These are phyloP conservation scores for Lindgomyces ingoldianus DNA, from an alignment of 495 filamentous ascomycete species.

Conservation along the genomic window DNA sequence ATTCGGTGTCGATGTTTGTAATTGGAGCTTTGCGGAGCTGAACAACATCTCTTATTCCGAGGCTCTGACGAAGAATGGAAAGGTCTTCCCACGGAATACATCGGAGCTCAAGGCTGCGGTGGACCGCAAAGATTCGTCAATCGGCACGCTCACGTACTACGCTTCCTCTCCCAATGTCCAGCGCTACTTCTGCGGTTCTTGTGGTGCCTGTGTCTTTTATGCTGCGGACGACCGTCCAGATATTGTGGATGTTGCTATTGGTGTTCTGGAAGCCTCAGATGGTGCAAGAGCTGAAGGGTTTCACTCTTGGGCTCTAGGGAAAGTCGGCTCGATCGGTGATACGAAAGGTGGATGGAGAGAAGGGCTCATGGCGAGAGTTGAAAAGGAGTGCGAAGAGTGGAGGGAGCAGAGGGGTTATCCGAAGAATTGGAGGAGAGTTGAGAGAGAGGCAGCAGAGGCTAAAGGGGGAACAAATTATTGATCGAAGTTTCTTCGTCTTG, in stretches of 20 bases:
- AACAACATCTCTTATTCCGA: slow-evolving; percentile 34
- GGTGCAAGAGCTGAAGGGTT: slow-evolving; percentile 52
- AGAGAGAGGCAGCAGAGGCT: not conserved
- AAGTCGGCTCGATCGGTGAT: slow-evolving; percentile 4
- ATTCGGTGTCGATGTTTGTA: slow-evolving; percentile 50
- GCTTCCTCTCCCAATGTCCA: slow-evolving; percentile 49
- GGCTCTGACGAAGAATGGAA: slow-evolving; percentile 33
- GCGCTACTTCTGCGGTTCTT: slow-evolving; percentile 56
- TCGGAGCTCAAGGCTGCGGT: slow-evolving; percentile 32
- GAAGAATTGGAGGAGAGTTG: slow-evolving; percentile 8
- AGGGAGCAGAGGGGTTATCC: slow-evolving; percentile 17
- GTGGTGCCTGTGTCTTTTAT: slow-evolving; percentile 57
- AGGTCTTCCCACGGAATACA: slow-evolving; percentile 32
- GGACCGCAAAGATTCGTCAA: slow-evolving; percentile 39
- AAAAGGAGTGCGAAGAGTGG: slow-evolving; percentile 17
- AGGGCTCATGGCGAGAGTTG: slow-evolving; percentile 9
- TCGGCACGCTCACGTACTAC: slow-evolving; percentile 53
- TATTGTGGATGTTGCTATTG: slow-evolving; percentile 55
- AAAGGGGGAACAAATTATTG: not conserved
- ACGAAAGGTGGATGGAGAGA: slow-evolving; percentile 30
- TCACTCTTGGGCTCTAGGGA: slow-evolving; percentile 15
- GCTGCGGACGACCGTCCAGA: slow-evolving; percentile 46
- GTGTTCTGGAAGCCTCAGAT: slow-evolving; percentile 51
- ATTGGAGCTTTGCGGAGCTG: slow-evolving; percentile 48
- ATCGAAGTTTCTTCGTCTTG: too few relatives aligned